Conservation (phyloP, 805 yeast species). For the Myxozyma udenii region DNA sequence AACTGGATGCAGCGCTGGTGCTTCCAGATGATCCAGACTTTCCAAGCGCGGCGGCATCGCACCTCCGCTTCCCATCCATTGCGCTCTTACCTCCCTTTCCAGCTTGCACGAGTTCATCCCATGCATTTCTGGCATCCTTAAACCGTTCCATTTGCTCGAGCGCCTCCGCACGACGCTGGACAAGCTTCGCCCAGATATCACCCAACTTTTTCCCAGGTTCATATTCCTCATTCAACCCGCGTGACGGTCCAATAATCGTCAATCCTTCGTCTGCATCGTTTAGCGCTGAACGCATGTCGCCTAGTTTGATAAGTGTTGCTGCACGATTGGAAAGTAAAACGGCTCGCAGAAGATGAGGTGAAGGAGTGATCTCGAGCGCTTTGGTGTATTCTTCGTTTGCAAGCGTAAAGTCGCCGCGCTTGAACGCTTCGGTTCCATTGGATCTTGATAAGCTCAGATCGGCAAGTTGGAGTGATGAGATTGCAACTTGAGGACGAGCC, state of each 20-base stretch:
- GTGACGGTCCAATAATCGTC: slow-evolving; percentile 39
- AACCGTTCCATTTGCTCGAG: slow-evolving; percentile 74
- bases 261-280: slow-evolving; percentile 51
- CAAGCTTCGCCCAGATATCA: slow-evolving; percentile 71
- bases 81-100: slow-evolving; percentile 63
- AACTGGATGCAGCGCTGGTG: slow-evolving; percentile 34
- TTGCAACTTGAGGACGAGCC: slow-evolving; percentile 29
- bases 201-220: slow-evolving; percentile 56
- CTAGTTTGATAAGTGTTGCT: slow-evolving; percentile 61
- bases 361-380: slow-evolving; percentile 58
- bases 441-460: slow-evolving; percentile 35
- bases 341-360: slow-evolving; percentile 60
- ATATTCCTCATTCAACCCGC: slow-evolving; percentile 43
- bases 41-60: slow-evolving; percentile 58
- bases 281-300: slow-evolving; percentile 59
- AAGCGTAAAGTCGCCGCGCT: slow-evolving; percentile 73
- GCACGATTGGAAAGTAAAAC: slow-evolving; percentile 75
- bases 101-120: slow-evolving; percentile 59
- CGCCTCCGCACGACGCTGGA: slow-evolving; percentile 74
- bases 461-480: slow-evolving; percentile 37
- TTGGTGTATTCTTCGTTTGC: slow-evolving; percentile 62
- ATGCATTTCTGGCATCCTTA: slow-evolving; percentile 58
- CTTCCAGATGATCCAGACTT: too few species aligned
- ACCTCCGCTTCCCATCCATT: slow-evolving; percentile 80
- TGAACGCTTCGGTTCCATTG: slow-evolving; percentile 61